Conservation (phyloP, 257 asterid genomes). For the Henckelia pumila region DNA sequence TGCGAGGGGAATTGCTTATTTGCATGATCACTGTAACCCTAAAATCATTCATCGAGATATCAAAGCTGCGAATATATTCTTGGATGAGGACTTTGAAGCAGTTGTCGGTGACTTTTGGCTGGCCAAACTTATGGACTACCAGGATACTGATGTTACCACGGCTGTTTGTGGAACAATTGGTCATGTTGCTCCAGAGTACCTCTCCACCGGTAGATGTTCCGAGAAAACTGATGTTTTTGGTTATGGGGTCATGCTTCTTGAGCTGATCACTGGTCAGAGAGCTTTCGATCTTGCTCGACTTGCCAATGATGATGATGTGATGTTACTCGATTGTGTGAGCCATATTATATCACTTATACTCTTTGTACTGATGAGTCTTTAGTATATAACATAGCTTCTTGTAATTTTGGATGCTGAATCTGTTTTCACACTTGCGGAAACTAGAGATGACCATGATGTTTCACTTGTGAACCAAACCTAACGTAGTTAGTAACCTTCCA, state of each 20-base stretch:
- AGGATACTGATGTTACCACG: conserved; percentile 89
- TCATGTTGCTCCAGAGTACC: conserved; percentile 83
- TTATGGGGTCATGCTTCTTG: conserved; percentile 94
- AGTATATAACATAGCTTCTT: no score
- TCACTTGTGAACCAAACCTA: no score
- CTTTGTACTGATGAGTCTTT: no score
- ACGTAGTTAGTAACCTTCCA: no score
- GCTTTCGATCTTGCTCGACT: conserved; percentile 93
- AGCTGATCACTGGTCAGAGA: conserved; percentile 89
- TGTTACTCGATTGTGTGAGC: conserved; percentile 94
- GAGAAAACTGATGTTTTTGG: conserved; percentile 94
- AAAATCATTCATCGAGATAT: conserved; percentile 91
- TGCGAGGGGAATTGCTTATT: conserved; percentile 88
- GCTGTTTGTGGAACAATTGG: conserved; percentile 91
- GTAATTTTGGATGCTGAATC: background rate
- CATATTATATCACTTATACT: background rate
- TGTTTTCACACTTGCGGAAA: background rate
- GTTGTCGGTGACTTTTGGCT: conserved; percentile 93
- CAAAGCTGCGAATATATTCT: conserved; percentile 78
- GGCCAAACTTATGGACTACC: conserved; percentile 95
- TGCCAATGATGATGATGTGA: conserved; percentile 84
- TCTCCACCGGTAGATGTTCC: conserved; percentile 75
- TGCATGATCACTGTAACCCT: conserved; percentile 91
- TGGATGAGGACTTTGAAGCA: conserved; percentile 93
- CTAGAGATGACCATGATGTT: background rate